Percentiles rank a stretch among this genome's conserved stretches.
Conservation (phyloP, 345 rosid genomes). For the Gossypium arboreum region DNA sequence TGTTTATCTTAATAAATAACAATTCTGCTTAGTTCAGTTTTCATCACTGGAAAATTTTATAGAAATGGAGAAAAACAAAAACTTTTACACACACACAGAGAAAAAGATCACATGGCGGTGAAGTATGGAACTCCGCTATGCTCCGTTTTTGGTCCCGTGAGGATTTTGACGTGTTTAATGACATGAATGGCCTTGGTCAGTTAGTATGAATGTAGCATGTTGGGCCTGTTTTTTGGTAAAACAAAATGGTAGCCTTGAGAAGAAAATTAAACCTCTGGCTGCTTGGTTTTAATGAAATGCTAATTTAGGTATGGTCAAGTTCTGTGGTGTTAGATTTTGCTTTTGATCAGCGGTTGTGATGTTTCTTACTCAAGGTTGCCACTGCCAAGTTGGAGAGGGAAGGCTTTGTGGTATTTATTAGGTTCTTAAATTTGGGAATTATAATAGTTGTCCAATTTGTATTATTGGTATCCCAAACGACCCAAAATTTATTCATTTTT, state of each 20-base stretch:
- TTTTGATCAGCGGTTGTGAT: constrained; percentile 4
- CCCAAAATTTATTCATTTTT: background rate
- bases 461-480: background rate
- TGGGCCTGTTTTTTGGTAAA: constrained; percentile 10
- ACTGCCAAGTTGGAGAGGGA: background rate
- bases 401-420: background rate
- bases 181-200: constrained; percentile 19
- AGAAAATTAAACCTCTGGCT: background rate
- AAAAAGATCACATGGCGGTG: constrained; percentile 37
- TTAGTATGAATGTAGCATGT: background rate
- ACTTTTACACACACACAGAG: background rate
- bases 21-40: constrained; percentile 10
- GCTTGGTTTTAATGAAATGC: background rate
- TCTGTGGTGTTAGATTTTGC: background rate
- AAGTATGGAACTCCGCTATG: constrained; percentile 43
- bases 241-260: background rate
- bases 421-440: constrained; percentile 5
- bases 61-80: constrained; percentile 1
- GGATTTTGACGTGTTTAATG: constrained; percentile 8
- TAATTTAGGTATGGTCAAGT: background rate
- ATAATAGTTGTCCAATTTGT: background rate
- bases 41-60: background rate
- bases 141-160: constrained; percentile 2
- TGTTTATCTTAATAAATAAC: background rate
- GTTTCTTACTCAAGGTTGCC: background rate